Conservation (phyloP, 2,329 filamentous ascomycete species). For the Thielaviopsis ethacetica region DNA sequence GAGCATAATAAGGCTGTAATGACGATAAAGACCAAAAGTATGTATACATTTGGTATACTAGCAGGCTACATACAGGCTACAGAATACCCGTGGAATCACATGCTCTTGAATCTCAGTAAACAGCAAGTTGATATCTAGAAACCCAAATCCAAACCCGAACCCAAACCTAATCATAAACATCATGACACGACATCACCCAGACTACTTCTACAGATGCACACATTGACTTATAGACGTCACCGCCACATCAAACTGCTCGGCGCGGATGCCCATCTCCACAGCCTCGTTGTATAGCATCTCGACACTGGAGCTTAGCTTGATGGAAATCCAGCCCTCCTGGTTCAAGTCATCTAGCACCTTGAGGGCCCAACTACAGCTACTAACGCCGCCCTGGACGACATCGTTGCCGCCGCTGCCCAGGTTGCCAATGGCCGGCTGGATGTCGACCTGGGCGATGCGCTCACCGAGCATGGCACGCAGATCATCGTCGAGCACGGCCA, state of each 20-base stretch:
- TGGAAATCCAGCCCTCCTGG: slow-evolving; percentile 10
- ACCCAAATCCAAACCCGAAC: neutral
- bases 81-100: too few relatives aligned
- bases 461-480: slow-evolving; percentile 1
- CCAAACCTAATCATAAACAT: neutral
- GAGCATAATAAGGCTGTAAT: neutral
- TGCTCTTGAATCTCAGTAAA: neutral
- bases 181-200: neutral
- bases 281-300: slow-evolving; percentile 9
- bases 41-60: neutral
- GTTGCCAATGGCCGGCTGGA: neutral
- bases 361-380: slow-evolving; percentile 9
- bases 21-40: slow-evolving; percentile 5
- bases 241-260: slow-evolving; percentile 7
- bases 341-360: slow-evolving; percentile 6
- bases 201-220: neutral
- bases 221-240: slow-evolving; percentile 5
- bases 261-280: slow-evolving; percentile 1
- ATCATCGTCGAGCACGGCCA: slow-evolving; percentile 5
- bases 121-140: too few relatives aligned
- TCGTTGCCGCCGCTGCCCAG: slow-evolving; percentile 7
- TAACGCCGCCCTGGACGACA: slow-evolving; percentile 4
- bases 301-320: neutral
- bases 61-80: neutral
- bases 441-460: slow-evolving; percentile 1